Evolutionary conservation across 2,329 filamentous ascomycete species (phyloP), one percentile per base, ranked within the genome.

Genomic region (Botrytis tulipae): DNA sequence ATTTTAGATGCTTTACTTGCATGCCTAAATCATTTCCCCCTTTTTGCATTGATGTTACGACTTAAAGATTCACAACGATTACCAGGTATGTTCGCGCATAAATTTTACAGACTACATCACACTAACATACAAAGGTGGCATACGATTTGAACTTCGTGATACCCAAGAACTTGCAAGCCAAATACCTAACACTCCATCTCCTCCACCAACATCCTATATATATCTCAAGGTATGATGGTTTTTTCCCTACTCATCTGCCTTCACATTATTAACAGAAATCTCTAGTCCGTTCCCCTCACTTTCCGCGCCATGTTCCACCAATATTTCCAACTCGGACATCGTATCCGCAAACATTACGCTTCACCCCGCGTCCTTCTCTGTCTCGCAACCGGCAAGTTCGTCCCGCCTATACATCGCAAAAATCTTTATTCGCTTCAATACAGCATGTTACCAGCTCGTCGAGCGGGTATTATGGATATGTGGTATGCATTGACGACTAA

Each of bases 371-470:
- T 99, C 32, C 88, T 98, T 66, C 87, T 97, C 57, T 96, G 94
- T 79, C 90, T 99, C 2, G 86, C 95, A 37, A 97, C 94, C 0
- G 96, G 96, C 74, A 93, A 92, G 75, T 98, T 98, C 77, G 94
- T 98, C 2, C 96, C 95, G 20, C 95, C 97, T 0, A 97, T 99
- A 67, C 95, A 98, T 81, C 89, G 97, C 70, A 95, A 95, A 80
- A 97, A 96, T 80, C 86, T 99, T 69, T 99, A 99, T 83, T 97
- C 94, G 78, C 86, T 99, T 79, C 96, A 99, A 83, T 99, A 99
- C 83, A 97, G 94, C 84, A 98, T 98, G 94, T 87, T 99, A 59
- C 97, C 97, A 0, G 92, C 93, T 12, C 88, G 89, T 71, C 86
- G 97, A 62, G 92, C 93, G 0, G 90, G 91, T 3, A 92, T 98